Evolutionary conservation across 1,139 yeast species (phyloP), one percentile per base, ranked within the genome.

Genomic region (Magnusiomyces fungicola): DNA sequence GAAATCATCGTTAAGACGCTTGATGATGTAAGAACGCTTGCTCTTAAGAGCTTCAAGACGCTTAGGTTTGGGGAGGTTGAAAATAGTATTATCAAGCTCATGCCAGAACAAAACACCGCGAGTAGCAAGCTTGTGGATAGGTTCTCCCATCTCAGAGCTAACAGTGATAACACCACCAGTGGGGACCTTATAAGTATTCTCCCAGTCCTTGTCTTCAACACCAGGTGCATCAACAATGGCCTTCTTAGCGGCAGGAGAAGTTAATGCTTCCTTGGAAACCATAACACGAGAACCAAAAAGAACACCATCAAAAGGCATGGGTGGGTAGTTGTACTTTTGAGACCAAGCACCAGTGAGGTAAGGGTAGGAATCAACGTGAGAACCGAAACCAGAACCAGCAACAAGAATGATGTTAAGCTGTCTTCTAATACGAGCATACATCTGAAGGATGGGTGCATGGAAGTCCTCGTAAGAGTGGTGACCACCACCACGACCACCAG

Each of bases 401-500:
- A 92, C 80, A 63, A 92, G 78, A 53, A 90, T 76, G 61, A 92
- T 87, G 73, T 92, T 92, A 45, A 87, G 66, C 63, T 90, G 84
- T 71, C 89, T 85, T 79, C 99, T 86, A 64, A 92, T 85, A 74
- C 86, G 85, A 59, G 96, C 76, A 72, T 92, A 92, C 92, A 90
- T 92, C 69, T 88, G 96, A 65, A 92, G 73, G 61, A 92, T 79
- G 61, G 98, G 98, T 65, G 90, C 92, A 69, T 92, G 98, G 94
- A 90, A 89, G 72, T 92, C 98, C 76, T 92, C 99, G 66, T 82
- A 92, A 51, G 97, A 90, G 71, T 92, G 99, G 69, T 92, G 99
- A 65, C 99, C 99, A 78, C 99, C 99, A 74, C 97, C 99, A 79
- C 99, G 90, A 69, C 99, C 99, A 78, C 97, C 98, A 56, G 99